Percentiles rank a stretch among this genome's conserved stretches.
Evolutionary conservation across 148 eudicot species (phyloP).

Genomic region (Gaultheria prostrata): DNA sequence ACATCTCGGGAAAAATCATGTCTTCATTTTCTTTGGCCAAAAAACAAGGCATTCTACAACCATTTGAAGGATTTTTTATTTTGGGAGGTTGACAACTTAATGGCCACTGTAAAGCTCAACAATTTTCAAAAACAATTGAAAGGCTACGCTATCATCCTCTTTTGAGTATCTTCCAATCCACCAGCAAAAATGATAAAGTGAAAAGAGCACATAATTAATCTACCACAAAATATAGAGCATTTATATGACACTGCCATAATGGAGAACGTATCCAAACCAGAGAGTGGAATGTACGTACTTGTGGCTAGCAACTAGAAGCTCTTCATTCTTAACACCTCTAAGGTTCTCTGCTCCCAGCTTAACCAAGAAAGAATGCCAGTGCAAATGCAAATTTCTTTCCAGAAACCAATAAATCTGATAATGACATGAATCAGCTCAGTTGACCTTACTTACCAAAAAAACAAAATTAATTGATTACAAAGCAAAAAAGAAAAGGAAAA

Average conservation of each 20-base stretch:
- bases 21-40: neutral
- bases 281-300: conserved; percentile 52
- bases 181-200: neutral
- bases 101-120: neutral
- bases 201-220: neutral
- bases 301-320: conserved; percentile 96
- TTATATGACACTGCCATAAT: neutral
- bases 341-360: conserved; percentile 95
- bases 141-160: neutral
- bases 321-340: conserved; percentile 88
- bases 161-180: neutral
- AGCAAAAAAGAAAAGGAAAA: neutral
- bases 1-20: neutral
- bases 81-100: neutral
- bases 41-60: neutral
- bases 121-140: neutral
- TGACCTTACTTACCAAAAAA: neutral
- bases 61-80: neutral
- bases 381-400: conserved; percentile 44
- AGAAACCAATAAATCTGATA: neutral
- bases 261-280: neutral
- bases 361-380: conserved; percentile 94
- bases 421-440: neutral
- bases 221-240: neutral
- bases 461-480: neutral